Evolutionary conservation across 495 filamentous ascomycete species (phyloP).

Genomic region (Tuber borchii): DNA sequence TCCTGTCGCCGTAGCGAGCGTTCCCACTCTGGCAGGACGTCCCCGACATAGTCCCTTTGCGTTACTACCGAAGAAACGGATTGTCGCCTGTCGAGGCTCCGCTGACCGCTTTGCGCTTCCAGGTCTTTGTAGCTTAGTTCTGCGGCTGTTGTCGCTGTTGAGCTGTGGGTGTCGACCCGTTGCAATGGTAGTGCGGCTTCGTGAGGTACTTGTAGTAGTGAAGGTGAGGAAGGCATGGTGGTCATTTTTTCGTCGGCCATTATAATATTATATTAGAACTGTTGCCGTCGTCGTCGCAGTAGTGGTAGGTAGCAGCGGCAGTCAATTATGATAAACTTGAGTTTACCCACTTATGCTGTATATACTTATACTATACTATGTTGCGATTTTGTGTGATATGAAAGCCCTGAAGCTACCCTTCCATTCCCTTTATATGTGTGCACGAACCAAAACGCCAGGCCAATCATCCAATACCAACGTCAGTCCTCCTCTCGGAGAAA

Average conservation of each 20-base stretch:
- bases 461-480: background rate
- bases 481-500: background rate
- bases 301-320: background rate
- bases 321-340: background rate
- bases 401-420: background rate
- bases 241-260: background rate
- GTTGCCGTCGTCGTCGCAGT: background rate
- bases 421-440: background rate
- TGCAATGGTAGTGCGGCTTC: background rate
- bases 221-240: background rate
- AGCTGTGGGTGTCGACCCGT: background rate
- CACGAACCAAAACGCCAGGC: background rate
- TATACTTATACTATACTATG: background rate
- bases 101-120: conserved; percentile 22
- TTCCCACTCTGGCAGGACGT: conserved; percentile 22
- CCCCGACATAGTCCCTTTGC: conserved; percentile 25
- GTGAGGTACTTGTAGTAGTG: background rate
- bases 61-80: conserved; percentile 28
- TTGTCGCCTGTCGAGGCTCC: conserved; percentile 18
- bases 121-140: conserved; percentile 23
- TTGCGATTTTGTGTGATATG: background rate
- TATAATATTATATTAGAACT: background rate
- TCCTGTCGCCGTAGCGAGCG: conserved; percentile 28
- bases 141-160: background rate
- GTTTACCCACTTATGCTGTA: background rate